Base-by-base conservation (phyloP, 768 basidiomycete genomes). In the Russula virescens region DNA sequence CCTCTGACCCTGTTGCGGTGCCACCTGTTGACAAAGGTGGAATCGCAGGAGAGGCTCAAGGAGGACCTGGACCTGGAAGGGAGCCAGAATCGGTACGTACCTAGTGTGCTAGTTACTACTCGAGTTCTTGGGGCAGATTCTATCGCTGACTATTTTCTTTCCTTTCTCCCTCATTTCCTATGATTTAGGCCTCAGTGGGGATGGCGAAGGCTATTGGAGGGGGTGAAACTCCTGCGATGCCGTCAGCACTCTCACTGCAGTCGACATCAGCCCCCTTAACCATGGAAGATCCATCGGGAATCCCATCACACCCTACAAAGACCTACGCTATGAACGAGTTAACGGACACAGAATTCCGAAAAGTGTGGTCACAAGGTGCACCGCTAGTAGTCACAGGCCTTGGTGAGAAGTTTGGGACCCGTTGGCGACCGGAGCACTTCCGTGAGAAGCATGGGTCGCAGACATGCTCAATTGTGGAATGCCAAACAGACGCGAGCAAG, bases 371-470 rank as follows among this genome's bases (percentile, higher is more conserved):
- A 10, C 74, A 74, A 47, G 94, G 94, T 28, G 78, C 87, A 40
- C 91, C 94, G 2, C 71, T 98, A 10, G 82, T 96, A 34, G 88
- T 97, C 51, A 87, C 84, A 31, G 83, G 80, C 31, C 73, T 91
- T 21, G 73, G 82, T 52, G 69, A 78, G 16, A 81, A 84, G 66
- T 87, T 94, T 73, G 76, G 80, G 67, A 73, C 87, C 63, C 71
- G 79, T 60, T 98, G 95, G 95, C 85, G 81, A 5, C 95, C 95
- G 0, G 82, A 87, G 59, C 89, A 87, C 69, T 94, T 98, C 73
- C 81, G 84, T 19, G 73, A 83, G 55, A 78, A 85, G 65, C 88
- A 89, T 70, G 85, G 83, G 8, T 72, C 77, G 11, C 81, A 89
- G 64, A 76, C 70, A 28, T 87, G 88, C 71, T 77, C 86, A 55